A percentile compares a stretch with the other conserved stretches of the same genome.
Conservation (phyloP, 2,329 filamentous ascomycete species). For the Dendrostoma leiphaemia region DNA sequence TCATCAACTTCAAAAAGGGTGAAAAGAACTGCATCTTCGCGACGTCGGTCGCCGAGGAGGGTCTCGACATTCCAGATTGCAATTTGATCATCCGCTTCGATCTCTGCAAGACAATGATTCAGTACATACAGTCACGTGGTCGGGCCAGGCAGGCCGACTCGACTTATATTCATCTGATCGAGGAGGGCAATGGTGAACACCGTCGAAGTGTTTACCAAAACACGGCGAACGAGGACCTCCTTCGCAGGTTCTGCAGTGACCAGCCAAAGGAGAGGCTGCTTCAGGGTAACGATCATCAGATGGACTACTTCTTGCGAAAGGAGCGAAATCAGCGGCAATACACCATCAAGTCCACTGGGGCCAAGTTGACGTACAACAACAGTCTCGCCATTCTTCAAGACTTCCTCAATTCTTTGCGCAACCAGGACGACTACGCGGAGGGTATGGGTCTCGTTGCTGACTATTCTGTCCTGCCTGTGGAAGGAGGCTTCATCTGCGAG, state of each 20-base stretch:
- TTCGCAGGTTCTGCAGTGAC: constrained; percentile 73
- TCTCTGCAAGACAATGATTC: constrained; percentile 84
- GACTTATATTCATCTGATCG: constrained; percentile 81
- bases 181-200: constrained; percentile 65
- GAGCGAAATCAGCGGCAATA: constrained; percentile 51
- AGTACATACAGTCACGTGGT: constrained; percentile 91
- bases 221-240: constrained; percentile 55
- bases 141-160: constrained; percentile 77
- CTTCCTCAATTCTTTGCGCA: constrained; percentile 69
- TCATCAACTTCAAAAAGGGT: constrained; percentile 63
- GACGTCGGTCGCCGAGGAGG: constrained; percentile 66
- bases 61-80: constrained; percentile 66
- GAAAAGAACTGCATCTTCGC: constrained; percentile 63
- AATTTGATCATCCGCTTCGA: constrained; percentile 76
- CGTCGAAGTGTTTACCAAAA: constrained; percentile 55
- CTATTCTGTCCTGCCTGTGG: constrained; percentile 60
- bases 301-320: constrained; percentile 54
- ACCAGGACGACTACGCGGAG: constrained; percentile 31
- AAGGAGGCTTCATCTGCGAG: constrained; percentile 69
- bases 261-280: constrained; percentile 75
- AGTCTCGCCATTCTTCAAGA: constrained; percentile 69
- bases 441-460: constrained; percentile 36
- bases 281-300: constrained; percentile 54
- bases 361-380: constrained; percentile 74
- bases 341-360: constrained; percentile 64